A percentile compares a stretch with the other conserved stretches of the same genome.
Conservation (phyloP, 805 yeast species). For the Alloascoidea hylecoeti region DNA sequence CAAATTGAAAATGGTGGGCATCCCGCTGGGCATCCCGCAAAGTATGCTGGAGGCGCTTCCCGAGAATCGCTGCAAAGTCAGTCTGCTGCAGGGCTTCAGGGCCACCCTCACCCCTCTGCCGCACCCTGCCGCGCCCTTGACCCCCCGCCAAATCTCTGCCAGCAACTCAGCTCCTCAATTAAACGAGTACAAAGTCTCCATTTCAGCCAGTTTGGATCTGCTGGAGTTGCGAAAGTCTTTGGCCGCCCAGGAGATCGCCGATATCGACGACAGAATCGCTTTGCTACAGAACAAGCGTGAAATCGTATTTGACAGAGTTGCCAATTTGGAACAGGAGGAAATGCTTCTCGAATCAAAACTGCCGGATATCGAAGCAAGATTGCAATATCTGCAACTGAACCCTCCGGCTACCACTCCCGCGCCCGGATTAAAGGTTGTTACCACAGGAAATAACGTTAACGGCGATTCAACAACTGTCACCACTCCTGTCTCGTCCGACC, state of each 20-base stretch:
- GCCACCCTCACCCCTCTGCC: too few species aligned
- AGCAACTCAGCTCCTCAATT: conserved; percentile 25
- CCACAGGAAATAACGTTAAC: not conserved
- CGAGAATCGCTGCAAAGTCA: too few species aligned
- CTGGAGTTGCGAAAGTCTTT: conserved; percentile 50
- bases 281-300: conserved; percentile 35
- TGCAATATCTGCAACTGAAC: conserved; percentile 2
- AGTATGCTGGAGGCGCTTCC: too few species aligned
- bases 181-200: conserved; percentile 20
- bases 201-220: conserved; percentile 34
- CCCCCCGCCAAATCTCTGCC: too few species aligned
- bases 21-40: too few species aligned
- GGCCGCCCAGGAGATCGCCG: conserved; percentile 50
- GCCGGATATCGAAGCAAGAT: conserved; percentile 25
- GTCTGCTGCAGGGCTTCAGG: too few species aligned
- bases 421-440: conserved; percentile 3
- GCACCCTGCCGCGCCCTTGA: too few species aligned
- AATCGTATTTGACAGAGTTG: conserved; percentile 41
- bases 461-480: not conserved
- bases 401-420: not conserved
- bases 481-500: not conserved
- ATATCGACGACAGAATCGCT: conserved; percentile 42
- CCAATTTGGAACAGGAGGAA: conserved; percentile 47
- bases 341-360: conserved; percentile 35
- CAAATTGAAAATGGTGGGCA: too few species aligned